Evolutionary conservation across 2,329 filamentous ascomycete species (phyloP).

Genomic region (Penicillium vulpinum): DNA sequence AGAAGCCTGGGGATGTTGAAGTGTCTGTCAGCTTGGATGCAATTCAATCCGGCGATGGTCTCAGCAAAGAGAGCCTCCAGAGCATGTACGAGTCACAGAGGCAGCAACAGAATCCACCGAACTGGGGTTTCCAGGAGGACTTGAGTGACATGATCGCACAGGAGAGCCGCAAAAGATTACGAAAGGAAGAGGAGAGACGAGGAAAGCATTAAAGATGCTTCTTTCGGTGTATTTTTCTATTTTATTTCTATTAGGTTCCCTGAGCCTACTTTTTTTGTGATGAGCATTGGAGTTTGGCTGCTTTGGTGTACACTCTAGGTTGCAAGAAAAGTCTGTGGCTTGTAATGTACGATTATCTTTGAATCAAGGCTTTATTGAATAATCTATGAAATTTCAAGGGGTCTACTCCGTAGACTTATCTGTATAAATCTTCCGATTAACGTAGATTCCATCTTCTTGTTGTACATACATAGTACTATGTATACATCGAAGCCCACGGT

Average conservation of each 20-base stretch:
- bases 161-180: conserved; percentile 86
- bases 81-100: conserved; percentile 74
- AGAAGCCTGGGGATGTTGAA: conserved; percentile 95
- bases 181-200: conserved; percentile 78
- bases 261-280: not conserved
- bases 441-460: not conserved
- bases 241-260: not conserved
- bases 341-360: conserved; percentile 1
- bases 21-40: conserved; percentile 86
- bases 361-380: not conserved
- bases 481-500: not conserved
- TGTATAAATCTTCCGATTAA: not conserved
- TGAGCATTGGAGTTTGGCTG: conserved; percentile 7
- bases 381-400: not conserved
- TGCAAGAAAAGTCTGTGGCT: not conserved
- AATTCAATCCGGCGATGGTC: conserved; percentile 69
- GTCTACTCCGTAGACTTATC: not conserved
- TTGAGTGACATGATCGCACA: conserved; percentile 93
- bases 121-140: conserved; percentile 82
- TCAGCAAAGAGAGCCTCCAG: conserved; percentile 81
- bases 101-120: conserved; percentile 65
- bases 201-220: conserved; percentile 51
- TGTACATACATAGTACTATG: not conserved
- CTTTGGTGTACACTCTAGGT: not conserved
- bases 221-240: not conserved